These are phyloP conservation scores for Gastrolobium bilobum DNA, from an alignment of 306 rosid species.

Conservation along the genomic window DNA sequence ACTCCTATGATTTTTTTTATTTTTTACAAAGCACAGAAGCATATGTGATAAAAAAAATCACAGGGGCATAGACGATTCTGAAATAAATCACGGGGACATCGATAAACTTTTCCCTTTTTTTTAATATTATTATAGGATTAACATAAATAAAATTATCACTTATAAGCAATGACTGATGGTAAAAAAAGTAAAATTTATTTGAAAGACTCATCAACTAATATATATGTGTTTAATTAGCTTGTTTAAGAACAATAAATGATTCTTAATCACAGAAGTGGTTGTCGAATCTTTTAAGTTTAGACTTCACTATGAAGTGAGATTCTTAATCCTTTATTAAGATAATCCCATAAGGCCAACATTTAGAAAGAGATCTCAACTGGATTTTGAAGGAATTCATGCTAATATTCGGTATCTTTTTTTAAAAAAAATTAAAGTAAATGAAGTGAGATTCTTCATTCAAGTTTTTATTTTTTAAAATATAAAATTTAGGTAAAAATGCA, in stretches of 20 bases:
- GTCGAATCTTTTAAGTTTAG: constrained; percentile 40
- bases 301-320: neutral
- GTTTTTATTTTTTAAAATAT: constrained; percentile 30
- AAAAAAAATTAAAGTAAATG: constrained; percentile 19
- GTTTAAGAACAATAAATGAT: neutral
- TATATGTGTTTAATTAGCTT: too few species aligned
- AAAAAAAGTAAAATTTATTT: too few species aligned
- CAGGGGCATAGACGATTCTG: too few species aligned
- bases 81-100: too few species aligned
- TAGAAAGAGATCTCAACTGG: neutral
- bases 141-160: too few species aligned
- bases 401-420: constrained; percentile 1
- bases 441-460: constrained; percentile 23
- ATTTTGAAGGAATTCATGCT: constrained; percentile 13
- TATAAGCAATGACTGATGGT: too few species aligned
- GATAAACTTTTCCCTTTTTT: too few species aligned
- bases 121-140: too few species aligned
- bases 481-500: neutral
- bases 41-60: too few species aligned
- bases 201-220: too few species aligned
- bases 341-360: neutral
- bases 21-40: too few species aligned
- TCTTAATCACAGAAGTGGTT: constrained; percentile 15
- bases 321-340: constrained; percentile 27
- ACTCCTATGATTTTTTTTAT: too few species aligned